These are phyloP conservation scores for Cryphonectria japonica DNA, from an alignment of 2,329 filamentous ascomycete genomes.

Conservation along the genomic window DNA sequence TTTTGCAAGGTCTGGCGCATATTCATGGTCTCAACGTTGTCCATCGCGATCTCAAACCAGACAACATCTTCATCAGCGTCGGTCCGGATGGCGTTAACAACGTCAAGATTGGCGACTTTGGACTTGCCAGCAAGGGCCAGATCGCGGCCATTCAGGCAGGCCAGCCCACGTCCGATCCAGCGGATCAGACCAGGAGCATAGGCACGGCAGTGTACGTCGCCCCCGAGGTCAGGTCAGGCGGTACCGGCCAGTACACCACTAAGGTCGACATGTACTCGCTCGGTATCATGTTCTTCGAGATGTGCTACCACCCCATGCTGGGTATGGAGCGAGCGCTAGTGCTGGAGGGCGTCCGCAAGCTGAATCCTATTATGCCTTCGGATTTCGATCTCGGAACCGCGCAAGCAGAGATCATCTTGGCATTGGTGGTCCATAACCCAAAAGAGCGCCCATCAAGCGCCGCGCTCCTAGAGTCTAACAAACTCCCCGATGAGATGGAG, in stretches of 20 bases:
- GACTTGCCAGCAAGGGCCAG: conserved; percentile 87
- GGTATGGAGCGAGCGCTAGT: conserved; percentile 68
- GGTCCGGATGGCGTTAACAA: conserved; percentile 76
- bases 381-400: conserved; percentile 75
- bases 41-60: conserved; percentile 93
- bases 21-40: conserved; percentile 92
- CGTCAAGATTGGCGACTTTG: conserved; percentile 96
- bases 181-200: conserved; percentile 72
- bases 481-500: conserved; percentile 88
- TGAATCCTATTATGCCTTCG: conserved; percentile 68
- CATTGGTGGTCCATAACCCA: conserved; percentile 80
- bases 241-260: conserved; percentile 78
- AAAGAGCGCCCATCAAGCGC: conserved; percentile 80
- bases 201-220: conserved; percentile 90
- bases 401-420: conserved; percentile 78
- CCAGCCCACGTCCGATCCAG: conserved; percentile 48
- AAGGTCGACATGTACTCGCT: conserved; percentile 99
- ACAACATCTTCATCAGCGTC: conserved; percentile 87
- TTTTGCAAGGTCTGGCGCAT: conserved; percentile 86
- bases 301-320: conserved; percentile 73
- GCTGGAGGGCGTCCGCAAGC: conserved; percentile 70
- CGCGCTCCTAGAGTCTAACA: conserved; percentile 82
- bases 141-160: conserved; percentile 63
- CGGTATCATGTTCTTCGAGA: conserved; percentile 97
- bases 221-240: conserved; percentile 81